A percentile compares a stretch with the other conserved stretches of the same genome.
Conservation (phyloP, 2,329 filamentous ascomycete species). For the Leptographium procerum region DNA sequence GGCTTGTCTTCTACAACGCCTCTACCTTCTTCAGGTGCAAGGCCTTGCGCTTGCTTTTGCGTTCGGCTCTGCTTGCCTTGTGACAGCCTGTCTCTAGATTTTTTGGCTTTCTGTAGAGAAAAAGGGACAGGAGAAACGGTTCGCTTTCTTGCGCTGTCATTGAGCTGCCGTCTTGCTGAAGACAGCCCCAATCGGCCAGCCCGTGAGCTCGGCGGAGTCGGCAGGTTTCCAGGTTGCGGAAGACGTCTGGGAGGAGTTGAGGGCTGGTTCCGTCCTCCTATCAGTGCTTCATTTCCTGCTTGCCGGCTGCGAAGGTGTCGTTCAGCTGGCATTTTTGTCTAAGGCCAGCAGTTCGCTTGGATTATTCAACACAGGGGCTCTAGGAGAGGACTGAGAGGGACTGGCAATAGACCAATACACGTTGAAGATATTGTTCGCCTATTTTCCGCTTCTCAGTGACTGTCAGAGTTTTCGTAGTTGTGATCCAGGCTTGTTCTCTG, state of each 20-base stretch:
- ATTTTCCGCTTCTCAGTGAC: not conserved
- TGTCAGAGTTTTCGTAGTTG: not conserved
- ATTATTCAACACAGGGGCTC: too few species aligned
- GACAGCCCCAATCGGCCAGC: not conserved
- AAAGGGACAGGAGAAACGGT: too few species aligned
- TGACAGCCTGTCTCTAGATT: not conserved
- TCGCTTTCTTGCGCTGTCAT: not conserved
- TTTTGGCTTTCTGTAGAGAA: too few species aligned
- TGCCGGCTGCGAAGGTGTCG: not conserved
- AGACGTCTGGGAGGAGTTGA: not conserved
- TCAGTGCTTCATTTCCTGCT: not conserved
- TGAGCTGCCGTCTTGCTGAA: not conserved
- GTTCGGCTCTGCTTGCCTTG: too few species aligned
- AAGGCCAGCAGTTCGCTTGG: not conserved
- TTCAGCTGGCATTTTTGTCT: not conserved
- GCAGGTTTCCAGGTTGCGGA: too few species aligned
- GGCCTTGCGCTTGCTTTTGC: not conserved
- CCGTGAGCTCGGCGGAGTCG: not conserved
- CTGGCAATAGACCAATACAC: not conserved
- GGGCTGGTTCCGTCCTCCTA: not conserved
- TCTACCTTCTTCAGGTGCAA: not conserved
- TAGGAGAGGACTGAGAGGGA: too few species aligned
- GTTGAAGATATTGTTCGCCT: too few species aligned
- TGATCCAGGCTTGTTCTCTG: not conserved
- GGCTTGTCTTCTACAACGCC: too few species aligned